Conservation (phyloP, 192 early-diverging fungal genomes). For the Diversispora eburnea region DNA sequence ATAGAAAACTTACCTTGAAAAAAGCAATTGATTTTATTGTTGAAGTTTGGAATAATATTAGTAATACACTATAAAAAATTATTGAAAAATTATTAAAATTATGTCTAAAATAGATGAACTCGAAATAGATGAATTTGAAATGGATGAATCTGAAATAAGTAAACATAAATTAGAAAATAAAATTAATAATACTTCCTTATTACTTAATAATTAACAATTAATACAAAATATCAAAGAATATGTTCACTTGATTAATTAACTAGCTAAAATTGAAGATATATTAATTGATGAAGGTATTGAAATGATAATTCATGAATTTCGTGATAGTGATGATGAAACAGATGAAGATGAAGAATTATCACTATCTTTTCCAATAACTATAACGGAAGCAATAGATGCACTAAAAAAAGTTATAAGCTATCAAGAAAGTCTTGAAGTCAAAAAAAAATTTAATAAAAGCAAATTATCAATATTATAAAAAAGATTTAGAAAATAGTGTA, state of each 20-base stretch:
- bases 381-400: not conserved
- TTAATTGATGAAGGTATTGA: too few relatives aligned
- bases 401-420: not conserved
- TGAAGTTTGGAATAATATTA: not conserved
- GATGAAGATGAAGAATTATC: not conserved
- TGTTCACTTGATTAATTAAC: not conserved
- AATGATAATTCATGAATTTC: not conserved
- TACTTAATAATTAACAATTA: not conserved
- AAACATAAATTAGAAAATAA: not conserved
- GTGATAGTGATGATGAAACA: conserved; percentile 9
- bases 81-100: not conserved
- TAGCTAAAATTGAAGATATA: not conserved
- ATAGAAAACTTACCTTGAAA: conserved; percentile 7
- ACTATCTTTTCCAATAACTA: not conserved
- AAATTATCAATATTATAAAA: too few relatives aligned
- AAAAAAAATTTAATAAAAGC: too few relatives aligned
- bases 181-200: not conserved
- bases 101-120: not conserved
- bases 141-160: too few relatives aligned
- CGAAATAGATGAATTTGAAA: too few relatives aligned
- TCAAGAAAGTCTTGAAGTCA: conserved; percentile 7
- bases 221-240: not conserved
- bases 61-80: conserved; percentile 5
- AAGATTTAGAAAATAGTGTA: too few relatives aligned
- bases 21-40: too few relatives aligned